These are phyloP conservation scores for Lagenaria siceraria DNA, from an alignment of 306 rosid species.

Conservation along the genomic window DNA sequence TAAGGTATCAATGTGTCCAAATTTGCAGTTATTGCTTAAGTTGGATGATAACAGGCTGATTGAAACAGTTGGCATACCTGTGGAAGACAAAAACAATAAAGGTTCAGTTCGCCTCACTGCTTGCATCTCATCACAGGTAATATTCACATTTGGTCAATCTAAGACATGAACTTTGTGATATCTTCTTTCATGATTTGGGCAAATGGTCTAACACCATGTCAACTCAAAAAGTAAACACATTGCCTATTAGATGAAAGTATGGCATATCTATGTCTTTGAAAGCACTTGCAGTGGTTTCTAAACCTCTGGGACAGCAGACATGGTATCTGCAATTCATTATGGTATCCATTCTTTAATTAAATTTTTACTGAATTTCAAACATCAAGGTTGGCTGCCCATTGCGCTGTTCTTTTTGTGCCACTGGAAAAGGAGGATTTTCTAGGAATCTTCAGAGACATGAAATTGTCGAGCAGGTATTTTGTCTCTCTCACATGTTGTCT, in stretches of 20 bases:
- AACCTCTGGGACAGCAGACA: background rate
- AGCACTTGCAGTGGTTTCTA: background rate
- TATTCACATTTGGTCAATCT: background rate
- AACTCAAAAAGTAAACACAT: background rate
- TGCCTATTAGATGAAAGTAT: background rate
- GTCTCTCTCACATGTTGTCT: background rate
- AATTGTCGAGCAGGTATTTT: constrained; percentile 80
- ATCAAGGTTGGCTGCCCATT: constrained; percentile 86
- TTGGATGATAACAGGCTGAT: constrained; percentile 86
- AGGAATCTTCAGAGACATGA: constrained; percentile 82
- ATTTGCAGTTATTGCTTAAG: constrained; percentile 68
- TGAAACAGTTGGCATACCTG: constrained; percentile 96
- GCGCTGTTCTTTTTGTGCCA: constrained; percentile 95
- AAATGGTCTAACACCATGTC: background rate
- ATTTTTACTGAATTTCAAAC: constrained; percentile 1
- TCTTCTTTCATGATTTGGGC: background rate
- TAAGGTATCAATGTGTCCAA: constrained; percentile 3
- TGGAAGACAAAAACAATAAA: constrained; percentile 36
- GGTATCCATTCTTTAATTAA: background rate
- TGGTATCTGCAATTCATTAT: background rate
- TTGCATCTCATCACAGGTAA: constrained; percentile 93
- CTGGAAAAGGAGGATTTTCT: constrained; percentile 93
- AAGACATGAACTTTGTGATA: background rate
- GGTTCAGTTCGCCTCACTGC: constrained; percentile 77
- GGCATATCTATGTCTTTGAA: background rate